Evolutionary conservation across 2,329 filamentous ascomycete species (phyloP).

Genomic region (Hymenoscyphus fraxineus): DNA sequence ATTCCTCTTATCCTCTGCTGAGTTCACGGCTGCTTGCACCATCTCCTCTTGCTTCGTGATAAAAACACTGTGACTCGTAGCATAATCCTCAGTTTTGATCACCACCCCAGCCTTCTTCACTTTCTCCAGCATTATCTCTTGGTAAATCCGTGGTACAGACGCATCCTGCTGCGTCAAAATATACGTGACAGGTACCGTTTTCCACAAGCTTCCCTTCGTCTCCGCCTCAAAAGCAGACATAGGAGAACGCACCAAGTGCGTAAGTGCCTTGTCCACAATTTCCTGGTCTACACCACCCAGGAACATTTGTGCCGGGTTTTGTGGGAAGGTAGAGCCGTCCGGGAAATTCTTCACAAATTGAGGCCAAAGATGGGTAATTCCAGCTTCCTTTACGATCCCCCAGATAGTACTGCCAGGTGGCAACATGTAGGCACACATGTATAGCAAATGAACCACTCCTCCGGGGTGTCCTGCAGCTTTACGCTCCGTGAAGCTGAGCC

Average conservation of each 20-base stretch:
- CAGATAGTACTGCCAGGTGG: constrained; percentile 4
- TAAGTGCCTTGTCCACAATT: neutral
- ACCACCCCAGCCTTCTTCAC: neutral
- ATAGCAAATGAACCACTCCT: constrained; percentile 25
- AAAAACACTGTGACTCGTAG: neutral
- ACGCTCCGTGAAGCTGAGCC: constrained; percentile 35
- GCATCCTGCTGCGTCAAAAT: constrained; percentile 6
- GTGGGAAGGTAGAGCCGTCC: neutral
- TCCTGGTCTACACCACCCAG: constrained; percentile 1
- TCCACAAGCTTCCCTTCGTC: neutral
- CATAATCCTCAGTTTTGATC: too few species aligned
- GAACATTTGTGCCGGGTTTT: neutral
- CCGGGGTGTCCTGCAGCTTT: constrained; percentile 36
- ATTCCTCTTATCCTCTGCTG: constrained; percentile 2
- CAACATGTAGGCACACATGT: constrained; percentile 11
- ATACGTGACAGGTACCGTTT: neutral
- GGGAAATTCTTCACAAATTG: constrained; percentile 2
- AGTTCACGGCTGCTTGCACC: constrained; percentile 1
- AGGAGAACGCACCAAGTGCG: constrained; percentile 2
- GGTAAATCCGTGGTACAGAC: neutral
- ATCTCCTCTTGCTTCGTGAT: constrained; percentile 5
- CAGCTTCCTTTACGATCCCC: neutral
- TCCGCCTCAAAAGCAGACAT: constrained; percentile 1
- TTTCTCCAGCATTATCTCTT: constrained; percentile 2
- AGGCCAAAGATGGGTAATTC: neutral